Base-by-base conservation (phyloP, 495 filamentous ascomycete genomes). In the Arthonia radiata region DNA sequence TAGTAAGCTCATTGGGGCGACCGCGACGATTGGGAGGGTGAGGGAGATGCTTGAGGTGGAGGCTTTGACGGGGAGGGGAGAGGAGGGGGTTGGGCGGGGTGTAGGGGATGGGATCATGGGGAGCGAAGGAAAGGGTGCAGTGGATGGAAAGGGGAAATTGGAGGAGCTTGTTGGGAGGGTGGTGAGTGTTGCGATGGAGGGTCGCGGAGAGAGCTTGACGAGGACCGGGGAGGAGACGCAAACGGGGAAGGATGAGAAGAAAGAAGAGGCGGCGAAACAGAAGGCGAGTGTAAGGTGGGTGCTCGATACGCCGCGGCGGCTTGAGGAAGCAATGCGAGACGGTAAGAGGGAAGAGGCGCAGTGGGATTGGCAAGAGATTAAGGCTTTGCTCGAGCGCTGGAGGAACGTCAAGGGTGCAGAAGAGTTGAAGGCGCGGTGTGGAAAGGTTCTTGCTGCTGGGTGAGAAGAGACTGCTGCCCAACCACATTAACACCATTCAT, bases 1-100 rank as follows among this genome's bases (percentile, higher is more conserved):
- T 47, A 77, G 67, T 34, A 94, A 93, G 53, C 52, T 97, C 39
- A 93, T 97, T 34, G 63, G 67, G 11, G 86, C 86, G 10, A 93
- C 89, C 9, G 81, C 91, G 45, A 94, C 83, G 8, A 97, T 97
- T 41, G 62, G 77, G 14, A 72, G 69, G 43, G 65, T 55, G 53
- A 49, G 55, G 52, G 13, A 32, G 10, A 21, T 21, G 12, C 13
- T 4, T 22, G 9, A 21, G 10, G 10, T 9, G 15, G 13, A 8
- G 28, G 18, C 17, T 13, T 4, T 31, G 17, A 11, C 6, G 19
- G 11, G 19, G n/a, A 22, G 11, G 19, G 11, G 11, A 22, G 7
- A 22, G 19, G 6, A 22, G 11, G 6, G 11, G 6, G 19, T 22
- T 22, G 7, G 19, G 19, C 19, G 19, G n/a, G n/a, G n/a, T n/a